Evolutionary conservation across 768 basidiomycete species (phyloP), one percentile per base, ranked within the genome.

Genomic region (Hericium erinaceus): DNA sequence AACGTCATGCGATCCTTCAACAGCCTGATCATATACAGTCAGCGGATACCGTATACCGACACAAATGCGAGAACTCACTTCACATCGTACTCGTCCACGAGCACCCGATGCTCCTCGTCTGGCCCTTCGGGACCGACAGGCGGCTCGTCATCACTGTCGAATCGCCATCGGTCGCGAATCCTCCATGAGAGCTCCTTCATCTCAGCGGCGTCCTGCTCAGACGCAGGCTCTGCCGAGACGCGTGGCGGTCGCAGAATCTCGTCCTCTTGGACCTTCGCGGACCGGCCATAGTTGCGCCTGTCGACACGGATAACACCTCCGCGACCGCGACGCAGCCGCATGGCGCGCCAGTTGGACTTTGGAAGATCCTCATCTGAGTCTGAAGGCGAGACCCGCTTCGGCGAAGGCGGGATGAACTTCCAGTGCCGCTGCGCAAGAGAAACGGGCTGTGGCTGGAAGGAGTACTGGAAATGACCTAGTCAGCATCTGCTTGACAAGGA

Each of bases 221-320:
- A 58, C 38, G 60, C 64, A 33, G 37, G 39, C 5, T 28, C 39
- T 10, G 53, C 41, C 16, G 38, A 46, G n/a, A 49, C 52, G 33
- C 37, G 54, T 44, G 46, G 57, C 49, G 62, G 59, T 28, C 58
- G 56, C 3, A 58, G 58, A 48, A 61, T 53, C 50, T 54, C 5
- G 8, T 59, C 62, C 1, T 57, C 59, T 39, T 10, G 46, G 59
- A 22, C 58, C 64, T 24, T 50, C 56, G 22, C 18, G 54, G 58
- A 41, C 56, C 67, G 13, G 70, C 33, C 33, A 62, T 57, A 74
- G 69, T 13, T 41, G 20, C 85, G 81, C 52, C 95, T 80, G 71
- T 97, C 93, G 16, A 95, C 64, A 60, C 83, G 74, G 13, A 85
- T 67, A 28, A 90, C 81, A 3, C 95, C 95, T 38, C 89, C 90